A percentile compares a stretch with the other conserved stretches of the same genome.
Evolutionary conservation across 805 yeast genomes (phyloP).

Genomic region (Spathaspora boniae): DNA sequence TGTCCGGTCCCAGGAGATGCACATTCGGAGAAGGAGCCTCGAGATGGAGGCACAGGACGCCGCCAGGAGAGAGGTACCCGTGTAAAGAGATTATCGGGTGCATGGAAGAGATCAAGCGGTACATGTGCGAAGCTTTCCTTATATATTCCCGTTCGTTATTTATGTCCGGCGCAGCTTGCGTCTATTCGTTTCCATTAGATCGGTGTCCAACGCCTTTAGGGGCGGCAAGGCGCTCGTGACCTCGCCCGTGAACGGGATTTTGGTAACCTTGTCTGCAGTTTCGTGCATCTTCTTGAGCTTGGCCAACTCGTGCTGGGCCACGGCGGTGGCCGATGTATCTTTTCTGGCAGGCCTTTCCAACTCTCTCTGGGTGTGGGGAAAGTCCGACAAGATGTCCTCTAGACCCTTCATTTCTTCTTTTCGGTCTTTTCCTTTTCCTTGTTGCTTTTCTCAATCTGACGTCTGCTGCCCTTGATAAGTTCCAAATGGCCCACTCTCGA

Average conservation of each 20-base stretch:
- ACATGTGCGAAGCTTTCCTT: conserved; percentile 3
- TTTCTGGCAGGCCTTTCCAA: not conserved
- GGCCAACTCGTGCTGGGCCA: too few species aligned
- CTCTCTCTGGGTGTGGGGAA: conserved; percentile 13
- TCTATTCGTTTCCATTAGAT: too few species aligned
- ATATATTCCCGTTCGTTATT: conserved; percentile 5
- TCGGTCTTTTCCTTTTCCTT: conserved; percentile 31
- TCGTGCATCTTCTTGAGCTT: not conserved
- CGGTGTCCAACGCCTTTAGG: conserved; percentile 25
- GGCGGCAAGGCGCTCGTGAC: conserved; percentile 16
- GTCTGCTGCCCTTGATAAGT: conserved; percentile 83
- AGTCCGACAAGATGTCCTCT: conserved; percentile 13
- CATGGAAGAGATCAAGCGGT: not conserved
- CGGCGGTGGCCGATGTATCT: conserved; percentile 1
- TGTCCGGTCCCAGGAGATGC: conserved; percentile 39
- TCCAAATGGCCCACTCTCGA: conserved; percentile 94
- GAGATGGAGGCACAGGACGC: conserved; percentile 67
- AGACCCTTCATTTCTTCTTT: conserved; percentile 8
- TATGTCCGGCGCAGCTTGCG: conserved; percentile 1
- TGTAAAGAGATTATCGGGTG: conserved; percentile 12
- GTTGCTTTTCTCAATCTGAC: conserved; percentile 66
- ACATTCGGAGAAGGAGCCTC: conserved; percentile 47
- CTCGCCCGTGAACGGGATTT: conserved; percentile 2
- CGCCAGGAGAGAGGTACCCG: conserved; percentile 44
- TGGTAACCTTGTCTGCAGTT: conserved; percentile 1